Evolutionary conservation across 2,329 filamentous ascomycete genomes (phyloP).

Genomic region (Calonectria henricotiae): DNA sequence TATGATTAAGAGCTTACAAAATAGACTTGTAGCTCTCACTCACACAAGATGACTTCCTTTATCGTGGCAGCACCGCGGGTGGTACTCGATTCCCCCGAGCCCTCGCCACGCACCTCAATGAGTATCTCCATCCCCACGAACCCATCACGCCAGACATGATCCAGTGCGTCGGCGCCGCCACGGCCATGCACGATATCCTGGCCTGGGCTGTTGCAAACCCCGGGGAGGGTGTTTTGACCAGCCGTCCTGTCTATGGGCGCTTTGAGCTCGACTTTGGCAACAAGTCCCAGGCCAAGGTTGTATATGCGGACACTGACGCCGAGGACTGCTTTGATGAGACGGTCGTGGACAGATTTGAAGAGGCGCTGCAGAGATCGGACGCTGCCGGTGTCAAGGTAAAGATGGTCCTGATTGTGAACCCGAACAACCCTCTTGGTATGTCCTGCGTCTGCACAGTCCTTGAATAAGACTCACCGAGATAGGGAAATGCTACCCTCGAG

Average conservation of each 20-base stretch:
- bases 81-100: conserved; percentile 56
- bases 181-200: conserved; percentile 60
- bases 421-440: conserved; percentile 69
- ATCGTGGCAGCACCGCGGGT: conserved; percentile 57
- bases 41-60: conserved; percentile 56
- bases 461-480: conserved; percentile 34
- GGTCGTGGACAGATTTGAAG: conserved; percentile 65
- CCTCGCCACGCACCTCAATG: conserved; percentile 59
- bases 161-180: conserved; percentile 57
- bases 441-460: neutral
- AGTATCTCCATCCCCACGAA: conserved; percentile 56
- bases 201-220: conserved; percentile 60
- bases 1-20: neutral
- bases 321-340: conserved; percentile 63
- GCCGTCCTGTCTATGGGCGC: conserved; percentile 64
- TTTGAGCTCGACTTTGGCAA: conserved; percentile 67
- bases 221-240: conserved; percentile 60
- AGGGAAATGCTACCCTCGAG: conserved; percentile 63
- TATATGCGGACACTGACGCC: conserved; percentile 64
- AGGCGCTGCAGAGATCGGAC: conserved; percentile 58
- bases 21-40: conserved; percentile 41
- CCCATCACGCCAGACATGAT: conserved; percentile 56
- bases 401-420: conserved; percentile 69
- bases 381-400: conserved; percentile 59
- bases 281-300: conserved; percentile 61